Evolutionary conservation across 192 early-diverging fungal genomes (phyloP).

Genomic region (Entomortierella lignicola): DNA sequence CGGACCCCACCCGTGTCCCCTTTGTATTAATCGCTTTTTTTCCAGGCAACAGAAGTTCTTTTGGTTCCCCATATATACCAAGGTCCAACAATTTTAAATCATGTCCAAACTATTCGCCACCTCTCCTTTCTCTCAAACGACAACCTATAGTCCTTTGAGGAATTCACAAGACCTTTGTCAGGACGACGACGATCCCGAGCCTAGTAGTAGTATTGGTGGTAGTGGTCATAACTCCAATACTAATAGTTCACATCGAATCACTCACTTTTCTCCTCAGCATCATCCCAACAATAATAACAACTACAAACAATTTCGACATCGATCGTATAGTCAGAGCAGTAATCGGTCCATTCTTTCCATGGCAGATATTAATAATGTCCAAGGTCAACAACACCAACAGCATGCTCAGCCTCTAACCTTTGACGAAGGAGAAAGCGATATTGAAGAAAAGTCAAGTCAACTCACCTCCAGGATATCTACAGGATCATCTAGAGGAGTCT

Average conservation of each 20-base stretch:
- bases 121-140: constrained; percentile 43
- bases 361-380: constrained; percentile 8
- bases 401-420: not conserved
- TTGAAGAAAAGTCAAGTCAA: constrained; percentile 1
- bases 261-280: constrained; percentile 1
- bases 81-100: not conserved
- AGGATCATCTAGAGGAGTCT: not conserved
- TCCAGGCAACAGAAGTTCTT: too few relatives aligned
- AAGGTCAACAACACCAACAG: not conserved
- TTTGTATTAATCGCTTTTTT: too few relatives aligned
- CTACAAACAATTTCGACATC: constrained; percentile 24
- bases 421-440: constrained; percentile 26
- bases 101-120: constrained; percentile 42
- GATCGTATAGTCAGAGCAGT: constrained; percentile 38
- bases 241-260: not conserved
- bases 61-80: not conserved
- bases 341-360: constrained; percentile 20
- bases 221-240: not conserved
- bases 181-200: constrained; percentile 36
- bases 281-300: not conserved
- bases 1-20: too few relatives aligned
- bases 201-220: constrained; percentile 3
- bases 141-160: constrained; percentile 43
- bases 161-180: constrained; percentile 29
- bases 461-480: not conserved